Conservation (phyloP, 1,139 yeast species). For the Pneumocystis murina region DNA sequence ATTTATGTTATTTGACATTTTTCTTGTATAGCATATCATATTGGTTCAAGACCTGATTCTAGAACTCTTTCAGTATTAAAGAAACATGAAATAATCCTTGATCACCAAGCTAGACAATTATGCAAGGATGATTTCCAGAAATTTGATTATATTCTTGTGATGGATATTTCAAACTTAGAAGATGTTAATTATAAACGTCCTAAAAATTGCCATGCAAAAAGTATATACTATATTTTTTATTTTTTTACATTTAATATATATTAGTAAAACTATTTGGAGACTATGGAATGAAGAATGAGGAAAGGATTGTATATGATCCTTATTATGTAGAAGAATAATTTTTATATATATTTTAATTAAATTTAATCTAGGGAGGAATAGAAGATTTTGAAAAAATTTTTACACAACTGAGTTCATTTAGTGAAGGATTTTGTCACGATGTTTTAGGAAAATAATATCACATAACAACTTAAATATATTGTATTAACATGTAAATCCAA, state of each 20-base stretch:
- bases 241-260: neutral
- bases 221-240: neutral
- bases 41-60: neutral
- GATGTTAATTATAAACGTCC: conserved; percentile 6
- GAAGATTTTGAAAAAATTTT: neutral
- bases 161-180: conserved; percentile 8
- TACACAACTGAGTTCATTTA: neutral
- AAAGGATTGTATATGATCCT: conserved; percentile 8
- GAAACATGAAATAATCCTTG: neutral
- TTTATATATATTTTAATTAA: conserved; percentile 21
- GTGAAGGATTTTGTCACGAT: neutral
- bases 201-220: neutral
- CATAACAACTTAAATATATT: neutral
- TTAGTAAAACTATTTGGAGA: conserved; percentile 8
- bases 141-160: conserved; percentile 10
- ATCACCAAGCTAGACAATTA: conserved; percentile 4
- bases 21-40: neutral
- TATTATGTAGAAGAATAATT: conserved; percentile 14
- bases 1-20: neutral
- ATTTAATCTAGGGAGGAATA: neutral
- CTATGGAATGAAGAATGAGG: neutral
- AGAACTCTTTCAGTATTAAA: neutral
- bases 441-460: neutral
- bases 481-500: neutral
- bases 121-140: conserved; percentile 2